Percentiles rank a stretch among this genome's conserved stretches.
These are phyloP conservation scores for Dissophora ornata DNA, from an alignment of 192 early-diverging fungal genomes.

Conservation along the genomic window DNA sequence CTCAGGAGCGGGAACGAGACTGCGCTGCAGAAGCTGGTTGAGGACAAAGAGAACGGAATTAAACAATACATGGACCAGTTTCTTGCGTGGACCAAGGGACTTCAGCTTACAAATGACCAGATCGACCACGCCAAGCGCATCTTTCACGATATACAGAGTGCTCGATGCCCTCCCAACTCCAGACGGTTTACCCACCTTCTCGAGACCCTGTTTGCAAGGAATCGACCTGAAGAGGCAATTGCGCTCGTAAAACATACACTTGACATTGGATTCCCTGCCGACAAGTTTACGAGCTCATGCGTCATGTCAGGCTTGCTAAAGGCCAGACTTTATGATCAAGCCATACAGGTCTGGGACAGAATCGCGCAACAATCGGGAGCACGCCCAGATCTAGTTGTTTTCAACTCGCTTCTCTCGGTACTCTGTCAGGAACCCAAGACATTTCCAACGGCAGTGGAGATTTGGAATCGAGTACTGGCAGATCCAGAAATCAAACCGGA, in stretches of 20 bases:
- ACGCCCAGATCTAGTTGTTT: background rate
- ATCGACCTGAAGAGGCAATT: slow-evolving; percentile 17
- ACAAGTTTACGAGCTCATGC: slow-evolving; percentile 11
- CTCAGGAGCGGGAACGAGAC: slow-evolving; percentile 28
- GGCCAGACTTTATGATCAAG: slow-evolving; percentile 18
- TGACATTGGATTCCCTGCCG: slow-evolving; percentile 29
- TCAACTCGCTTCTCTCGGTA: slow-evolving; percentile 27
- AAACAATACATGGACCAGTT: slow-evolving; percentile 23
- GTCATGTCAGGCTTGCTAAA: slow-evolving; percentile 33
- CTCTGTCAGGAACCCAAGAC: slow-evolving; percentile 19
- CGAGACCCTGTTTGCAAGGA: background rate
- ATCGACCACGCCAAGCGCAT: slow-evolving; percentile 17
- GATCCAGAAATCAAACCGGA: slow-evolving; percentile 23
- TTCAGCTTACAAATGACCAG: slow-evolving; percentile 21
- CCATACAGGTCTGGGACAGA: slow-evolving; percentile 9
- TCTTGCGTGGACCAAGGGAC: slow-evolving; percentile 28
- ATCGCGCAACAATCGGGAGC: background rate
- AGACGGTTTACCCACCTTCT: slow-evolving; percentile 28
- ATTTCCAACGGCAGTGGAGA: slow-evolving; percentile 3
- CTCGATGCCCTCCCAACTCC: slow-evolving; percentile 22
- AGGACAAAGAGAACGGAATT: background rate
- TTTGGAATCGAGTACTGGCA: slow-evolving; percentile 20
- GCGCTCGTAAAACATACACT: slow-evolving; percentile 31
- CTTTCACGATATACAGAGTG: slow-evolving; percentile 2
- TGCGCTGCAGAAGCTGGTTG: slow-evolving; percentile 7